These are phyloP conservation scores for Geranomyces variabilis DNA, from an alignment of 192 early-diverging fungal species.

Conservation along the genomic window DNA sequence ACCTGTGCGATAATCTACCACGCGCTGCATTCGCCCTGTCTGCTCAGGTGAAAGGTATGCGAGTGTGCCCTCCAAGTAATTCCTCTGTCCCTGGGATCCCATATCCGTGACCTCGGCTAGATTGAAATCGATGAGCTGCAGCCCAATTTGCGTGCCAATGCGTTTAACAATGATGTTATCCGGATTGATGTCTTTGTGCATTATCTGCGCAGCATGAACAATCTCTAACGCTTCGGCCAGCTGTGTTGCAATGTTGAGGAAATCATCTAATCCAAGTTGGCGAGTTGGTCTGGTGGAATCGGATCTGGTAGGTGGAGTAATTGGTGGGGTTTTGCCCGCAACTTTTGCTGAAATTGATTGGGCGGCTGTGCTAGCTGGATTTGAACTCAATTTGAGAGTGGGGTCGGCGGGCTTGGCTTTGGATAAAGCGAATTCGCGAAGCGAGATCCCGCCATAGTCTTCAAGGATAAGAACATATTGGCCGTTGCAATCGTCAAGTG, in stretches of 20 bases:
- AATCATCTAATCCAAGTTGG: slow-evolving; percentile 39
- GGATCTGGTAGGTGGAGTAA: neutral
- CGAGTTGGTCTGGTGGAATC: neutral
- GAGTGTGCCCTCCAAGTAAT: slow-evolving; percentile 46
- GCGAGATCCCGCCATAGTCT: slow-evolving; percentile 43
- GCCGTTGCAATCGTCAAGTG: slow-evolving; percentile 36
- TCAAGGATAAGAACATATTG: slow-evolving; percentile 41
- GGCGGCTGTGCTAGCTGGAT: neutral
- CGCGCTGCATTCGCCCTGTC: slow-evolving; percentile 49
- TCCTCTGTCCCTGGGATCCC: slow-evolving; percentile 25
- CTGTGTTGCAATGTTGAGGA: slow-evolving; percentile 44
- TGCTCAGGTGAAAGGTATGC: slow-evolving; percentile 60
- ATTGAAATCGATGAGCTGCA: slow-evolving; percentile 55
- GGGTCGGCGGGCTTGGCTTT: neutral
- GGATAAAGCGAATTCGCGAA: slow-evolving; percentile 32
- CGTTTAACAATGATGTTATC: slow-evolving; percentile 50
- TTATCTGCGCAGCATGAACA: slow-evolving; percentile 44
- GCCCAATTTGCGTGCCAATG: slow-evolving; percentile 9
- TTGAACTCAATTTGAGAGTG: neutral
- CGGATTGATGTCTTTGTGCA: slow-evolving; percentile 58
- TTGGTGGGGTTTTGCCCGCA: neutral
- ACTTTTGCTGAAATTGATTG: neutral
- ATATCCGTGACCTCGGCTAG: slow-evolving; percentile 34
- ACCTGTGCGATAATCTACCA: slow-evolving; percentile 51
- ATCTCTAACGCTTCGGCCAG: slow-evolving; percentile 47